Percentiles rank a stretch among this genome's conserved stretches.
Conservation (phyloP, 345 rosid species). For the Rhizophora apiculata region DNA sequence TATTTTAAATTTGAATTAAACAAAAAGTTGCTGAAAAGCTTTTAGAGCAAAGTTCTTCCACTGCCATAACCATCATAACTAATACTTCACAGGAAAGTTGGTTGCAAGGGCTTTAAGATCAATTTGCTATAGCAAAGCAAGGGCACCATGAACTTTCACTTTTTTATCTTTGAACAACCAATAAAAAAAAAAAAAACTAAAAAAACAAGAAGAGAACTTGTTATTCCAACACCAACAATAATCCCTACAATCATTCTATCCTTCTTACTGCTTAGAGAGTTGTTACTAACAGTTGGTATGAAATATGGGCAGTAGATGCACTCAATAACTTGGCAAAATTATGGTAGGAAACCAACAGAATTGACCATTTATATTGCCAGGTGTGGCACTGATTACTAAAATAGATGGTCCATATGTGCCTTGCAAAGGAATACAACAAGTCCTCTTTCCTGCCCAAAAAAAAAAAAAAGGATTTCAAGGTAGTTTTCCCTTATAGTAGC, state of each 20-base stretch:
- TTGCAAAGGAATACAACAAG: conserved; percentile 26
- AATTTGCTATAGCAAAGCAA: too few species aligned
- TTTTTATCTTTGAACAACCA: conserved; percentile 37
- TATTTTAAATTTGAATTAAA: too few species aligned
- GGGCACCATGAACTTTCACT: not conserved
- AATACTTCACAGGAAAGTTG: too few species aligned
- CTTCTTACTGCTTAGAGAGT: conserved; percentile 17
- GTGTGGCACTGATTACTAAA: conserved; percentile 51
- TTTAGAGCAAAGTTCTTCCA: too few species aligned
- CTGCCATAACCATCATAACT: too few species aligned
- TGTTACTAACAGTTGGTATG: too few species aligned
- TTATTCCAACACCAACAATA: conserved; percentile 44
- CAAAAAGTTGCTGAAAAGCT: too few species aligned
- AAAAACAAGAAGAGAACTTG: conserved; percentile 30
- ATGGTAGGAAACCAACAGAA: not conserved
- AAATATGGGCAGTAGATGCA: conserved; percentile 6
- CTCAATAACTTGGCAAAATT: conserved; percentile 9
- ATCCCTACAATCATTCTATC: conserved; percentile 46
- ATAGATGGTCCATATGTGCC: conserved; percentile 39
- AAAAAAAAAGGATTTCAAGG: conserved; percentile 32
- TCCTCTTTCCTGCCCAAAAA: conserved; percentile 36
- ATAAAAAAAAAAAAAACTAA: conserved; percentile 22
- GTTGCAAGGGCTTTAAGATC: too few species aligned
- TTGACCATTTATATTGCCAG: conserved; percentile 33
- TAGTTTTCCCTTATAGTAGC: conserved; percentile 26